Evolutionary conservation across 2,329 filamentous ascomycete species (phyloP).

Genomic region (Thielaviopsis punctulata): DNA sequence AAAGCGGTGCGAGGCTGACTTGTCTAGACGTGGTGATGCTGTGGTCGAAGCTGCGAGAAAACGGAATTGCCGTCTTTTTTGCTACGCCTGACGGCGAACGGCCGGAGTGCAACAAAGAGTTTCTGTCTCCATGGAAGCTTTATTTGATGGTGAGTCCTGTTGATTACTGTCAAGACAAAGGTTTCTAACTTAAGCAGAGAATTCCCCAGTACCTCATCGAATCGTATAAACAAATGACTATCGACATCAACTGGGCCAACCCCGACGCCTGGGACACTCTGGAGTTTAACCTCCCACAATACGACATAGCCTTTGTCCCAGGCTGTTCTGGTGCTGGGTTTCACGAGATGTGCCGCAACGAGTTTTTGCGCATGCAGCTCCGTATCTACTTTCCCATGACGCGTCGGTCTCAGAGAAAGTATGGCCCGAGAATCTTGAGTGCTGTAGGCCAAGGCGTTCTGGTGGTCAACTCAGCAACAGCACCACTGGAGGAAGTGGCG

Average conservation of each 20-base stretch:
- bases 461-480: conserved; percentile 5
- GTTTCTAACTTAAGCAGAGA: background rate
- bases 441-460: conserved; percentile 9
- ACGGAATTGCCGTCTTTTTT: conserved; percentile 7
- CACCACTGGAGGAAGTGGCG: conserved; percentile 4
- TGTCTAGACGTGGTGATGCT: conserved; percentile 5
- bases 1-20: background rate
- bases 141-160: conserved; percentile 7
- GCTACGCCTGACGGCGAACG: conserved; percentile 4
- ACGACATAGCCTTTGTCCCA: conserved; percentile 7
- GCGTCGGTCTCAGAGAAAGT: conserved; percentile 2
- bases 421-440: background rate
- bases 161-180: background rate
- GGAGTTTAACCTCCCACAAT: conserved; percentile 6
- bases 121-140: conserved; percentile 5
- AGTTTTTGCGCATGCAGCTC: conserved; percentile 1
- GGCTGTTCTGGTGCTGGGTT: conserved; percentile 5
- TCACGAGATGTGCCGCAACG: conserved; percentile 5
- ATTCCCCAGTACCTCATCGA: conserved; percentile 6
- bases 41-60: conserved; percentile 6
- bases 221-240: conserved; percentile 6
- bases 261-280: conserved; percentile 1
- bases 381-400: conserved; percentile 4
- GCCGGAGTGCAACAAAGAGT: conserved; percentile 5
- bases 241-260: conserved; percentile 3